phyloP scores from a whole-genome alignment of 2,329 filamentous ascomycete genomes.

The Xenosphaeropsis pyriputrescens region DNA sequence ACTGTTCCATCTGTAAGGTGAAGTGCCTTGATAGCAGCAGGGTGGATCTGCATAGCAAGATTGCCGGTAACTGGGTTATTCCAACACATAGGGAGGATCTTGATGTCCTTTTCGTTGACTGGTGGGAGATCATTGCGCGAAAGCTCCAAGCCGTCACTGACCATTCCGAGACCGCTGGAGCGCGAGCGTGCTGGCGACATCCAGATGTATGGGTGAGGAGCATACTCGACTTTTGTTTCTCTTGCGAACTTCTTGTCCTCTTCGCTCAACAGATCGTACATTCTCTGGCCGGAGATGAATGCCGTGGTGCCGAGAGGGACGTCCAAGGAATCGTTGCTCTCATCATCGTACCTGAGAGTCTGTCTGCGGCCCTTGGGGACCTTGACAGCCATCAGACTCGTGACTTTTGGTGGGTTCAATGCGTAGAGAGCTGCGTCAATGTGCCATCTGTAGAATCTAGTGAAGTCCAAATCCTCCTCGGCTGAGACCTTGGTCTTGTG shows the following conservation, averaged over 20 bases:
- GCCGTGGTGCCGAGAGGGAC: conserved; percentile 66
- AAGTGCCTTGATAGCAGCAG: conserved; percentile 54
- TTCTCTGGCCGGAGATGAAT: conserved; percentile 56
- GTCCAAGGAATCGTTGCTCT: conserved; percentile 45
- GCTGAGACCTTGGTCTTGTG: conserved; percentile 51
- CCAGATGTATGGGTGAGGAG: conserved; percentile 71
- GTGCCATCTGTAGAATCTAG: conserved; percentile 63
- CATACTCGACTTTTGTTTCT: conserved; percentile 57
- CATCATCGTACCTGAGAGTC: conserved; percentile 60
- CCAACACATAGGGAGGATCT: conserved; percentile 65
- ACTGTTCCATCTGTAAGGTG: conserved; percentile 51
- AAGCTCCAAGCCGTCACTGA: conserved; percentile 52
- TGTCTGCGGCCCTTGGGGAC: conserved; percentile 54
- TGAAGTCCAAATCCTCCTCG: conserved; percentile 39
- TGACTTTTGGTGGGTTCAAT: conserved; percentile 59
- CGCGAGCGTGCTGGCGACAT: conserved; percentile 56
- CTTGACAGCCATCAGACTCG: conserved; percentile 57
- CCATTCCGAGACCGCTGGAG: conserved; percentile 55
- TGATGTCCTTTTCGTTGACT: conserved; percentile 50
- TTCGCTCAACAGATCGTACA: conserved; percentile 52
- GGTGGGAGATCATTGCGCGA: conserved; percentile 42
- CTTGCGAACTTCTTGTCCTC: conserved; percentile 54
- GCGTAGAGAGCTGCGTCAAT: conserved; percentile 68
- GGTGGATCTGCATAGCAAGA: conserved; percentile 60
- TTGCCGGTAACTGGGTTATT: conserved; percentile 57